Base-by-base conservation (phyloP, 2,329 filamentous ascomycete genomes). In the Fusarium pininemorale region DNA sequence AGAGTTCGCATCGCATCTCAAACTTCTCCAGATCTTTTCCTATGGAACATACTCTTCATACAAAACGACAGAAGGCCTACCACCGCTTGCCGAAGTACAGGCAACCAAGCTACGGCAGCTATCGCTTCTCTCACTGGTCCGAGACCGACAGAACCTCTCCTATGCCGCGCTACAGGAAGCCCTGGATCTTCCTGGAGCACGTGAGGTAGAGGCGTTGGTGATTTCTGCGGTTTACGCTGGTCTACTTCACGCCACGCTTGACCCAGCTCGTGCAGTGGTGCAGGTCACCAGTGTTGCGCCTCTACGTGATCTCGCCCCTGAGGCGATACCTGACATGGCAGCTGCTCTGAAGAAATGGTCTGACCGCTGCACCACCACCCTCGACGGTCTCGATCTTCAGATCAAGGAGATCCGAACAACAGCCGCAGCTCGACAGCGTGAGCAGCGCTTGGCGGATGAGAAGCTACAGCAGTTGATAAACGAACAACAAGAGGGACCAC, bases 21-120 rank as follows among this genome's bases (percentile, higher is more conserved):
- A 86, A 4, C 88, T 97, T 20, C 91, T 99, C 50, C 89, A 95
- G 82, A 92, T 97, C 78, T 99, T 99, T 84, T 94, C 95, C 67
- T 94, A 96, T 87, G 96, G 96, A 69, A 98, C 94, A 68, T 98
- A 94, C 86, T 85, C 89, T 68, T 90, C 92, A 77, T 98, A 98
- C 85, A 79, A 75, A 28, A 70, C 72, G 30, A 81, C 83, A n/a
- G 62, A 82, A 26, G 76, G 77, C 72, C 91, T 98, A 6, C 96
- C 96, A 6, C 71, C 86, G 13, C 90, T 99, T 55, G 92, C 89
- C 80, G 87, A 90, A 2, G 86, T 89, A 61, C 96, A 99, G 85
- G 84, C 87, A 48, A 88, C 91, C 73, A 99, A 99, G 85, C 93
- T 99, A 48, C 93, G 94, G 61, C 94, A 98, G 80, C 92, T 99